Evolutionary conservation across 805 yeast species (phyloP), one percentile per base, ranked within the genome.

Genomic region (Tanozyma kutaoensis): DNA sequence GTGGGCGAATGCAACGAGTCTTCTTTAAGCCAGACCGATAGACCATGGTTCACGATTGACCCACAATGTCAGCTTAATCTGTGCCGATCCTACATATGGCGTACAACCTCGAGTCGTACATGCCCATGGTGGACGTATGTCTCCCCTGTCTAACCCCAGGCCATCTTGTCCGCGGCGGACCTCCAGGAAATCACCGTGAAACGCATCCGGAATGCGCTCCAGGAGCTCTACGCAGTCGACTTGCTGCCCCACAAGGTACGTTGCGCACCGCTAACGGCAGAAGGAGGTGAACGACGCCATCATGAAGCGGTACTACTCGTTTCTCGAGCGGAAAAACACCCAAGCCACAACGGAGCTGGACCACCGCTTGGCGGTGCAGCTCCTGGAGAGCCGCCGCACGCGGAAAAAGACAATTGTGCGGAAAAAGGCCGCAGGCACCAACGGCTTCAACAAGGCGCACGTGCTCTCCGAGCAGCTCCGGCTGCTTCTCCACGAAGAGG

Each of bases 151-250:
- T 47, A 50, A 48, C 52, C 28, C 2, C 31, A 72, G 79, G 84
- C 93, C 2, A 78, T 81, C 8, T 50, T 81, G 20, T 57, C 74
- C 26, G 85, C 71, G 5, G 70, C 86, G 1, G 77, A 80, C 39
- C 58, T 78, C 18, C 76, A 75, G 33, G 61, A 67, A 33, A 71
- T 80, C 11, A 70, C 86, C 0, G 84, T 78, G 5, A 77, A 76
- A 46, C 66, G 69, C 43, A 69, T 81, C 14, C 57, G 93, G 34
- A 62, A 64, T 32, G 88, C 86, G 0, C 42, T 81, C n/a, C 82
- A 75, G 43, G 79, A 69, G 34, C 55, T 81, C 18, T 78, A 73
- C 40, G 68, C 64, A 4, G 56, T 64, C 1, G 72, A 76, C 36
- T 57, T 78, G 23, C 51, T 40, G 13, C 53, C 56, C 1, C 53